Base-by-base conservation (phyloP, 1,284 basidiomycete species). In the Wolfiporia cocos region DNA sequence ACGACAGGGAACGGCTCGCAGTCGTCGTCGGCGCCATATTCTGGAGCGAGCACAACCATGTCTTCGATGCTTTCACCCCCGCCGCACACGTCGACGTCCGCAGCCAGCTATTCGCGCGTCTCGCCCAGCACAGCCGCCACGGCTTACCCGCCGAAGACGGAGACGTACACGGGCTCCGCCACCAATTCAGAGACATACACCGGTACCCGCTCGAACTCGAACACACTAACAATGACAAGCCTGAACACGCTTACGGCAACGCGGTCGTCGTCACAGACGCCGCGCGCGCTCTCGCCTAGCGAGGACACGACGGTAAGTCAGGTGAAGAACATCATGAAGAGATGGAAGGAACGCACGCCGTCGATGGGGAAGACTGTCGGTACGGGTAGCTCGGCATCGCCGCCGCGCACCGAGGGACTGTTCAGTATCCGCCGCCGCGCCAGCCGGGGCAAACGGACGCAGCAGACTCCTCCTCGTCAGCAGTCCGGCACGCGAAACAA, bases 291-390 rank as follows among this genome's bases (percentile, higher is more conserved):
- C 0, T 77, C 78, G 2, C 79, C 82, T 6, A 33, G 34, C 34
- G 42, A 43, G 17, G 21, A 22, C 29, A 38, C 24, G 10, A 20
- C 42, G 11, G 21, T 38, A n/a, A 43, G 24, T 26, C 35, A 34
- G 10, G 84, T 92, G 24, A 73, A 83, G 20, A 90, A 86, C 49
- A 81, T 91, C 45, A 82, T 92, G 10, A 76, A 80, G 0, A 71
- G 82, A 3, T 92, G 87, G 87, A 87, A 83, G 58, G 80, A 81
- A 49, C 74, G 75, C 23, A 79, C 74, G 2, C 81, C 69, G 2
- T 63, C 60, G 33, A 54, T 62, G 30, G 65, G 51, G 32, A 48
- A 61, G 58, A 38, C 55, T 36, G 17, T 56, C 42, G 39, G 67
- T 46, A 20, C 68, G 58, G 52, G 49, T 14, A 51, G 50, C 4